Percentiles rank a stretch among this genome's conserved stretches.
Conservation (phyloP, 192 early-diverging fungal genomes). For the Podila verticillata region DNA sequence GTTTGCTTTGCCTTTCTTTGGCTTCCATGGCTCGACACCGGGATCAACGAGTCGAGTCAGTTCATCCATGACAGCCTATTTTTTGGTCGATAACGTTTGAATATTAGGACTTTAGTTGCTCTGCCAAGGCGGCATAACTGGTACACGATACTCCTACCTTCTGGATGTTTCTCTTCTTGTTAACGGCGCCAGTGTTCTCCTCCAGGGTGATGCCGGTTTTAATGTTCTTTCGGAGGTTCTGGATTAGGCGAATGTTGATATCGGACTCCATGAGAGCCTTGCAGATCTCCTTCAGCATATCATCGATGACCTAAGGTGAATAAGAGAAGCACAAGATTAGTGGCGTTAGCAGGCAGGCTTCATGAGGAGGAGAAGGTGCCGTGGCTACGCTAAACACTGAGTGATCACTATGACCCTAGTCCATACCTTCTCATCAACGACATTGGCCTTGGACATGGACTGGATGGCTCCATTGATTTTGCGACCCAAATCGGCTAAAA, state of each 20-base stretch:
- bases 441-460: slow-evolving; percentile 81
- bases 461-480: slow-evolving; percentile 87
- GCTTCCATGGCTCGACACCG: slow-evolving; percentile 85
- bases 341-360: neutral
- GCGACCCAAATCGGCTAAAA: slow-evolving; percentile 90
- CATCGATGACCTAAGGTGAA: slow-evolving; percentile 70
- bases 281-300: slow-evolving; percentile 86
- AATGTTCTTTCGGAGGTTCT: slow-evolving; percentile 85
- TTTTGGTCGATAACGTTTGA: neutral
- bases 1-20: slow-evolving; percentile 84
- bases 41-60: slow-evolving; percentile 88
- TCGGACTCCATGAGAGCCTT: slow-evolving; percentile 90
- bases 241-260: slow-evolving; percentile 90
- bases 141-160: slow-evolving; percentile 53
- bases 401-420: neutral
- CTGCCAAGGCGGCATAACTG: neutral
- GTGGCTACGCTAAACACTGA: neutral
- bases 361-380: neutral
- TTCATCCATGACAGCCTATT: slow-evolving; percentile 87
- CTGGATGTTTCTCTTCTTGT: slow-evolving; percentile 89
- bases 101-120: neutral
- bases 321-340: neutral
- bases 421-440: slow-evolving; percentile 87
- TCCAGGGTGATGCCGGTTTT: slow-evolving; percentile 84
- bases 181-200: slow-evolving; percentile 81